Conservation (phyloP, 345 rosid species). For the Syzygium aqueum region DNA sequence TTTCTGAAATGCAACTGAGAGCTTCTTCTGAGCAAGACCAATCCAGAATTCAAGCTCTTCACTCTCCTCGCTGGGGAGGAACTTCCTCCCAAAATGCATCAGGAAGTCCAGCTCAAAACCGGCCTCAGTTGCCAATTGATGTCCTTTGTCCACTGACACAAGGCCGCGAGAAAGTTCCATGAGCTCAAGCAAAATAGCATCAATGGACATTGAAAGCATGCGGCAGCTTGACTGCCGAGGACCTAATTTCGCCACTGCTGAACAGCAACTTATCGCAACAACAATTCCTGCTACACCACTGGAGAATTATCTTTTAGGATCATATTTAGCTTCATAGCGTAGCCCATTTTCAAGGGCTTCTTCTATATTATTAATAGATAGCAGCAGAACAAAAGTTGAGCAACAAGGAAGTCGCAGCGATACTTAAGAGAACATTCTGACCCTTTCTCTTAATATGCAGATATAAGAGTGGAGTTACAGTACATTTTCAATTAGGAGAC, state of each 20-base stretch:
- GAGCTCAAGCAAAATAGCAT: constrained; percentile 35
- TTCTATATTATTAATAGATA: background rate
- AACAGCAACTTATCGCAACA: constrained; percentile 54
- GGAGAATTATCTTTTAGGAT: constrained; percentile 22
- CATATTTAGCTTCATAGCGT: background rate
- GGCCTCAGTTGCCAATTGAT: constrained; percentile 46
- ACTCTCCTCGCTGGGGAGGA: constrained; percentile 26
- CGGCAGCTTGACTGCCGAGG: constrained; percentile 28
- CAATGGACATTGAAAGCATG: constrained; percentile 14
- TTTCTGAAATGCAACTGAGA: constrained; percentile 33
- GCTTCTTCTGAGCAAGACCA: constrained; percentile 56
- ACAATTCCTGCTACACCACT: constrained; percentile 73
- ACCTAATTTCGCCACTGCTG: constrained; percentile 44
- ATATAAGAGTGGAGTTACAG: background rate
- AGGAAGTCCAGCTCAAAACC: constrained; percentile 59
- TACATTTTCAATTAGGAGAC: background rate
- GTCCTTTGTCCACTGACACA: constrained; percentile 44
- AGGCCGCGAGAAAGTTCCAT: constrained; percentile 40
- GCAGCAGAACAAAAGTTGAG: background rate
- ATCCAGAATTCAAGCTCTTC: constrained; percentile 71
- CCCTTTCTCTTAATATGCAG: background rate
- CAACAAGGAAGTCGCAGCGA: background rate
- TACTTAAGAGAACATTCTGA: background rate
- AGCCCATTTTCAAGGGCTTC: background rate
- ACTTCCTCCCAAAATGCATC: constrained; percentile 41